Evolutionary conservation across 805 yeast genomes (phyloP), one percentile per base, ranked within the genome.

Genomic region (Saccharomycopsis amapae): DNA sequence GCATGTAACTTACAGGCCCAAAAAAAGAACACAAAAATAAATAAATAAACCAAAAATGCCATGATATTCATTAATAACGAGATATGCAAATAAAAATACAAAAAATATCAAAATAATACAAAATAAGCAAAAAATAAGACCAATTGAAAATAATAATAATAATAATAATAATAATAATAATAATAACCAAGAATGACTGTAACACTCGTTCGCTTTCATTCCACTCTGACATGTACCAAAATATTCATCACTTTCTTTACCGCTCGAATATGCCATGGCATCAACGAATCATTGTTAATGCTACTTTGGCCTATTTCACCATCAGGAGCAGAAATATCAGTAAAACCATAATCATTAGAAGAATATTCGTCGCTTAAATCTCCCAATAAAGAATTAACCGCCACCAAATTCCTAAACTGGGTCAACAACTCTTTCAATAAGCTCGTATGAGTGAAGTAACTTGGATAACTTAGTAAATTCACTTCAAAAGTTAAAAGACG

Each of bases 191-290:
- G n/a, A n/a, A n/a, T n/a, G n/a, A n/a, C n/a, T n/a, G n/a, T n/a
- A n/a, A n/a, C 17, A 15, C 10, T 34, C 38, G 12, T n/a, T n/a
- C n/a, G n/a, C n/a, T n/a, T n/a, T 37, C 40, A 45, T 20, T 41
- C 45, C 2, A 81, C 81, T 32, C 66, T 64, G 3, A 82, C 60
- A 58, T 83, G 87, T 1, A 76, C 75, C 46, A 84, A 60, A 41
- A 71, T 72, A 40, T 71, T 76, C 56, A 84, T 61, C 52, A 76
- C 67, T 54, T 78, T 81, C 25, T 75, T 69, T 9, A 85, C 93
- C 0, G 87, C 79, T 12, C 74, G 62, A 20, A 84, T 71, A 59
- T 85, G 90, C 81, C 88, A 81, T 22, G 94, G 94, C 2, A 78
- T 66, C 32, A 79, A 62, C 0, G 74, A 64, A 12, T 60, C 58